These are phyloP conservation scores for Evansstolkia leycettana DNA, from an alignment of 495 filamentous ascomycete species.

Conservation along the genomic window DNA sequence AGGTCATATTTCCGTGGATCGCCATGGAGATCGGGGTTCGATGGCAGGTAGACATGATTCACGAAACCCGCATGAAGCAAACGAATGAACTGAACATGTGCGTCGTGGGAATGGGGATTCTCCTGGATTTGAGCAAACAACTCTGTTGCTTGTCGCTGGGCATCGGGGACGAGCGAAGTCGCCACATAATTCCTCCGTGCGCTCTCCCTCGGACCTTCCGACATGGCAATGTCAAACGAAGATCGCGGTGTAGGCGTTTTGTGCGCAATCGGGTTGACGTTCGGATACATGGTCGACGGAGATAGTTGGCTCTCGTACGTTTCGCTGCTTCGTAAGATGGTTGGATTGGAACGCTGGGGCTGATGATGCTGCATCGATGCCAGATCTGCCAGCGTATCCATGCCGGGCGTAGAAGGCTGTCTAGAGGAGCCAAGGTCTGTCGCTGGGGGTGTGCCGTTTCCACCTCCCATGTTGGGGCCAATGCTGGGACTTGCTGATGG, in stretches of 20 bases:
- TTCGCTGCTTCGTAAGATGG: slow-evolving; percentile 32
- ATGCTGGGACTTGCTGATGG: slow-evolving; percentile 12
- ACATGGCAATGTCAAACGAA: slow-evolving; percentile 46
- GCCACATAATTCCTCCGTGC: slow-evolving; percentile 35
- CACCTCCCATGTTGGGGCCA: slow-evolving; percentile 16
- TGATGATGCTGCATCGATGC: slow-evolving; percentile 58
- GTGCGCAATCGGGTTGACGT: slow-evolving; percentile 37
- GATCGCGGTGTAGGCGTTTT: slow-evolving; percentile 40
- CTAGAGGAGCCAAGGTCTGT: slow-evolving; percentile 23
- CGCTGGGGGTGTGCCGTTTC: slow-evolving; percentile 23
- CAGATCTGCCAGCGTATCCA: slow-evolving; percentile 55
- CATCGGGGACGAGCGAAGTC: slow-evolving; percentile 39
- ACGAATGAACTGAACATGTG: slow-evolving; percentile 50
- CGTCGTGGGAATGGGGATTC: slow-evolving; percentile 53
- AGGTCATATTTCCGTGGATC: slow-evolving; percentile 43
- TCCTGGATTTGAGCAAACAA: slow-evolving; percentile 42
- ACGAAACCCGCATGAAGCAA: slow-evolving; percentile 53
- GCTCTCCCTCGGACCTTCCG: slow-evolving; percentile 35
- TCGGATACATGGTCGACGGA: slow-evolving; percentile 32
- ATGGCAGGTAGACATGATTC: slow-evolving; percentile 38
- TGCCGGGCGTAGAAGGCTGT: slow-evolving; percentile 44
- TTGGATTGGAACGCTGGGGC: slow-evolving; percentile 31
- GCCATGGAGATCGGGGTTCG: slow-evolving; percentile 31
- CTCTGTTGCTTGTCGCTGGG: slow-evolving; percentile 40
- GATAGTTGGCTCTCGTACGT: slow-evolving; percentile 38